Evolutionary conservation across 495 filamentous ascomycete genomes (phyloP), one percentile per base, ranked within the genome.

Genomic region (Penicillium canescens): DNA sequence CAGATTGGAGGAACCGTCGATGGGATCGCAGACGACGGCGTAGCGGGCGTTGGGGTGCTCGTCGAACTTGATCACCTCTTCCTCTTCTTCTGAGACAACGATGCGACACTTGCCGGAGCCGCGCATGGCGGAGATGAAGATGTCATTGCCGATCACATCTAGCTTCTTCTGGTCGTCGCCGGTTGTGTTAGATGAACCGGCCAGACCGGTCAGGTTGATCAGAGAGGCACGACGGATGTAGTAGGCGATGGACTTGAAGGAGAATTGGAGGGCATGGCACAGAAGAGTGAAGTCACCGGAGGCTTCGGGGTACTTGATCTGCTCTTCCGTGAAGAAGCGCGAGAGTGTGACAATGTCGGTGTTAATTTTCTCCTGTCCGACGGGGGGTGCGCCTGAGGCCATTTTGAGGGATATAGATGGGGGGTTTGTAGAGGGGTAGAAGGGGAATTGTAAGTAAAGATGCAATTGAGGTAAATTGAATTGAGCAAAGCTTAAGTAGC

Each of bases 121-220:
- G 45, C 82, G 82, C 94, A 98, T 98, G 46, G 92, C 87, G 38
- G 90, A 85, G 64, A 98, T 87, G 78, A 98, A 98, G 57, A 98
- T 80, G 63, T 98, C 94, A 73, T 98, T 98, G 67, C 92, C 91
- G 66, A 98, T 98, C 33, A 98, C 94, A 70, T 98, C 94, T 35
- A 98, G 89, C 76, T 98, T 98, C 85, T 98, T 98, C 70, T 98
- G 94, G 69, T 97, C 95, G 72, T 98, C 94, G 37, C 94, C 94
- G 3, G 94, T 98, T 21, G 82, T 89, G 75, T 98, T 98, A 55
- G 92, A 89, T 55, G 92, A 95, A 28, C 94, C 94, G 34, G 94
- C 94, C 21, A 98, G 86, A 41, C 94, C 94, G 34, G 90, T 92
- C 38, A 98, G 83, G 78, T 97, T 96, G 72, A 97, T 96, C 43